These are phyloP conservation scores for Pleurotus giganteus DNA, from an alignment of 768 basidiomycete genomes.

Conservation along the genomic window DNA sequence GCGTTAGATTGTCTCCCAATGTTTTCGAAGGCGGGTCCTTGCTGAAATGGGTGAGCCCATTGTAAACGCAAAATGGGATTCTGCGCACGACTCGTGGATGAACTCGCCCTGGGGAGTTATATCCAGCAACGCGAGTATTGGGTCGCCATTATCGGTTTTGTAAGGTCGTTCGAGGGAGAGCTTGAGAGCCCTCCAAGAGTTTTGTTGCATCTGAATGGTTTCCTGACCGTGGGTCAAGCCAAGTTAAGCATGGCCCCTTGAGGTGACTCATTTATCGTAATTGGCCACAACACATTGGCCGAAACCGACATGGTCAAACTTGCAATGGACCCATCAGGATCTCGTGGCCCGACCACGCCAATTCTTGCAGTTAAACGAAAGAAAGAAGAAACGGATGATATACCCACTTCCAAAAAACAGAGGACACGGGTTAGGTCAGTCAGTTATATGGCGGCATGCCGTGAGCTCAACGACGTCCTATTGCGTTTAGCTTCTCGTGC, in stretches of 20 bases:
- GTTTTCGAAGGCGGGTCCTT: constrained; percentile 54
- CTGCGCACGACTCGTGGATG: constrained; percentile 68
- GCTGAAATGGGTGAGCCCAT: constrained; percentile 27
- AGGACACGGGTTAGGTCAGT: constrained; percentile 75
- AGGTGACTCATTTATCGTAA: constrained; percentile 7
- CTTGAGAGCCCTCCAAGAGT: constrained; percentile 56
- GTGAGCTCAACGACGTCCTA: constrained; percentile 13
- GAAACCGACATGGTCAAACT: constrained; percentile 34
- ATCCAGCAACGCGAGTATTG: constrained; percentile 62
- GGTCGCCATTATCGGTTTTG: constrained; percentile 71
- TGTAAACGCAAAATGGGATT: constrained; percentile 13
- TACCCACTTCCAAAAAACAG: constrained; percentile 56
- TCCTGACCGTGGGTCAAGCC: constrained; percentile 1
- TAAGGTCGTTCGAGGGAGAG: constrained; percentile 79
- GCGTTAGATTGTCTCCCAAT: constrained; percentile 63
- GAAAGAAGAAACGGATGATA: constrained; percentile 62
- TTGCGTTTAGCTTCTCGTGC: constrained; percentile 64
- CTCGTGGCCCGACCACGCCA: constrained; percentile 18
- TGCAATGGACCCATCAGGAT: constrained; percentile 21
- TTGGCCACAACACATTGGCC: constrained; percentile 1
- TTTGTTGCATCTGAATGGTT: constrained; percentile 23
- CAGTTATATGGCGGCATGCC: constrained; percentile 7
- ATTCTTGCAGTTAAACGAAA: constrained; percentile 50
- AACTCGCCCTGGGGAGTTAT: constrained; percentile 69
- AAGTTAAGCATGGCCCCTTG: neutral